Percentiles rank a stretch among this genome's conserved stretches.
Evolutionary conservation across 805 yeast species (phyloP).

Genomic region (Lipomyces sp.): DNA sequence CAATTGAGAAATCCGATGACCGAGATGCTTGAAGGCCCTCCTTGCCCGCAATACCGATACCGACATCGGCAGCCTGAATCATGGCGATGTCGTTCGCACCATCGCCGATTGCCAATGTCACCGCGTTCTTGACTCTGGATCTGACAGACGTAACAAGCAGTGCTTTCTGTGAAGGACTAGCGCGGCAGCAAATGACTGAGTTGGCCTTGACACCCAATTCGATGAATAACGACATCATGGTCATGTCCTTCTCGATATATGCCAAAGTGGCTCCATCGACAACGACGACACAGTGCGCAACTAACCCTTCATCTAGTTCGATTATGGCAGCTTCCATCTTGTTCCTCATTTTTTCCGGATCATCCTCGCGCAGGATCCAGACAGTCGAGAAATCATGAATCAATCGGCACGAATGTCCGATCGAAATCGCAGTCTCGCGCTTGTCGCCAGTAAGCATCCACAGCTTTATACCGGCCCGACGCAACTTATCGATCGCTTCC

Average conservation of each 20-base stretch:
- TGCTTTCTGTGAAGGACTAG: slow-evolving; percentile 96
- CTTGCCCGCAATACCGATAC: slow-evolving; percentile 95
- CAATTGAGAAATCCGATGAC: slow-evolving; percentile 91
- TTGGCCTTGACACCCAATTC: slow-evolving; percentile 87
- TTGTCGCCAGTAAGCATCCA: slow-evolving; percentile 99
- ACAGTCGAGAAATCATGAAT: slow-evolving; percentile 93
- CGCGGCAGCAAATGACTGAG: slow-evolving; percentile 93
- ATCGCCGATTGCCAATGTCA: slow-evolving; percentile 95
- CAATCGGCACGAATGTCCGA: slow-evolving; percentile 91
- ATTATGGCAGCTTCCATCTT: slow-evolving; percentile 75
- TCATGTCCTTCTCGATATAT: slow-evolving; percentile 71
- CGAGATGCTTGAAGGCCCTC: slow-evolving; percentile 98
- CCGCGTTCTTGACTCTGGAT: slow-evolving; percentile 64
- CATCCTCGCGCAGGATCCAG: slow-evolving; percentile 61
- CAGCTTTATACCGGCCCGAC: slow-evolving; percentile 90
- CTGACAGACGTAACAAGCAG: slow-evolving; percentile 83
- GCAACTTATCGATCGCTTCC: slow-evolving; percentile 86
- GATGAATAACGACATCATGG: slow-evolving; percentile 73
- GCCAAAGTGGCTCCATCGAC: slow-evolving; percentile 90
- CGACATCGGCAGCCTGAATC: slow-evolving; percentile 98
- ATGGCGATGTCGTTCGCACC: slow-evolving; percentile 99
- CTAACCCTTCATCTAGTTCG: slow-evolving; percentile 70
- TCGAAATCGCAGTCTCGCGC: slow-evolving; percentile 95
- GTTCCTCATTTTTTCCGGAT: slow-evolving; percentile 61
- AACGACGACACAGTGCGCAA: slow-evolving; percentile 94